Conservation (phyloP, 2,329 filamentous ascomycete species). For the Pleomassaria siparia region DNA sequence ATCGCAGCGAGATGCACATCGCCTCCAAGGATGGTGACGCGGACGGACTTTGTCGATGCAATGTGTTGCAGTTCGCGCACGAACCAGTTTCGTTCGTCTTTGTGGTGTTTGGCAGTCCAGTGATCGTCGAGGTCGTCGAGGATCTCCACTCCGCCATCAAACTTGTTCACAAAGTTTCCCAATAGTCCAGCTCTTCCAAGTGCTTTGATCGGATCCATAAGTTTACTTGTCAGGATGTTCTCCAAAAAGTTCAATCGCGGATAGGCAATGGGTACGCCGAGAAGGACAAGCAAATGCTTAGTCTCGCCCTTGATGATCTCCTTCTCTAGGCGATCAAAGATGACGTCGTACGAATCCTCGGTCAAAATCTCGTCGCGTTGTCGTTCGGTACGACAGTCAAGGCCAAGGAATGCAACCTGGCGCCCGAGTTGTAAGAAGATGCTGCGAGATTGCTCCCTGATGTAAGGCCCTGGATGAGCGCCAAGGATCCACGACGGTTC, state of each 20-base stretch:
- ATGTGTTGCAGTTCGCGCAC: constrained; percentile 91
- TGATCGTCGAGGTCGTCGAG: constrained; percentile 93
- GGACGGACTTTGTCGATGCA: constrained; percentile 87
- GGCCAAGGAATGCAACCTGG: constrained; percentile 76
- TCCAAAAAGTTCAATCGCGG: constrained; percentile 59
- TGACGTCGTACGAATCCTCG: constrained; percentile 78
- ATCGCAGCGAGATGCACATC: constrained; percentile 92
- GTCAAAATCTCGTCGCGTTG: constrained; percentile 79
- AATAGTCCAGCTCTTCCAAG: constrained; percentile 80
- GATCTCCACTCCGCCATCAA: constrained; percentile 89
- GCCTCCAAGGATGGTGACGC: constrained; percentile 88
- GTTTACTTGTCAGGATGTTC: constrained; percentile 73
- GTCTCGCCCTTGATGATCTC: constrained; percentile 83
- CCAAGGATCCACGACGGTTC: constrained; percentile 94
- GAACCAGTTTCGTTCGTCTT: constrained; percentile 81
- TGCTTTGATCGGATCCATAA: constrained; percentile 88
- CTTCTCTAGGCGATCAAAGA: constrained; percentile 80
- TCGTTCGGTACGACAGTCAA: constrained; percentile 90
- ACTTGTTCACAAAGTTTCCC: constrained; percentile 78
- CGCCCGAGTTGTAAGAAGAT: constrained; percentile 82
- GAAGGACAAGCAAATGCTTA: constrained; percentile 84
- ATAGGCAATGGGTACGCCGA: constrained; percentile 67
- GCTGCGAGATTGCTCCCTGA: constrained; percentile 80
- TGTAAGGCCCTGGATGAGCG: constrained; percentile 79
- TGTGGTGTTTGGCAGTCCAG: constrained; percentile 96